These are phyloP conservation scores for Fennellomyces sp. DNA, from an alignment of 371 early-diverging fungal genomes.

Conservation along the genomic window DNA sequence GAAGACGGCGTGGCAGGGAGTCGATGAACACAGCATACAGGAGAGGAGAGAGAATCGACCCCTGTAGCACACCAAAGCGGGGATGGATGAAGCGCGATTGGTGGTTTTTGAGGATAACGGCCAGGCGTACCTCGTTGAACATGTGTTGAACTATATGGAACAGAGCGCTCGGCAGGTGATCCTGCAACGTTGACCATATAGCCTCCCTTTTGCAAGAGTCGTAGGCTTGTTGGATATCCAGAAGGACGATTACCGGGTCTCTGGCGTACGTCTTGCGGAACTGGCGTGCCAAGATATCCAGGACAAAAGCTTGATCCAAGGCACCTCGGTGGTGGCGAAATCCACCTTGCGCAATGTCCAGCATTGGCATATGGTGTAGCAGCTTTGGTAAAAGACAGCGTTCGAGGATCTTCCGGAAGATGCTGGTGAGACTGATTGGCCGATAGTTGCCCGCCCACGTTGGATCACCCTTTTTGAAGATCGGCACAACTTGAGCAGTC, in stretches of 20 bases:
- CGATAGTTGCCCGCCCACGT: slow-evolving; percentile 18
- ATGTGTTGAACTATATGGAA: slow-evolving; percentile 10
- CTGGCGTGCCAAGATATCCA: slow-evolving; percentile 13
- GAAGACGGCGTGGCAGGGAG: slow-evolving; percentile 12
- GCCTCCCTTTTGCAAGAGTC: slow-evolving; percentile 14
- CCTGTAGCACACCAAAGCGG: slow-evolving; percentile 24
- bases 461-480: slow-evolving; percentile 22
- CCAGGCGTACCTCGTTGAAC: slow-evolving; percentile 15
- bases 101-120: slow-evolving; percentile 4
- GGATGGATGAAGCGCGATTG: slow-evolving; percentile 13
- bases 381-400: slow-evolving; percentile 5
- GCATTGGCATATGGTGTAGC: neutral
- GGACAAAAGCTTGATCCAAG: slow-evolving; percentile 26
- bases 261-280: neutral
- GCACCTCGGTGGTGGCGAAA: slow-evolving; percentile 20
- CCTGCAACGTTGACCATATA: slow-evolving; percentile 12
- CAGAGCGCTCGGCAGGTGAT: neutral
- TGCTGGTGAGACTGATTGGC: slow-evolving; percentile 18
- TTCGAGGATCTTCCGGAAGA: slow-evolving; percentile 22
- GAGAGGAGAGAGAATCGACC: slow-evolving; percentile 25
- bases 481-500: slow-evolving; percentile 23
- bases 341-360: slow-evolving; percentile 27
- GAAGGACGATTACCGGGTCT: slow-evolving; percentile 15
- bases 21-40: slow-evolving; percentile 29
- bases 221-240: slow-evolving; percentile 29